Evolutionary conservation across 2,329 filamentous ascomycete genomes (phyloP), one percentile per base, ranked within the genome.

Genomic region (Talaromyces marneffei): DNA sequence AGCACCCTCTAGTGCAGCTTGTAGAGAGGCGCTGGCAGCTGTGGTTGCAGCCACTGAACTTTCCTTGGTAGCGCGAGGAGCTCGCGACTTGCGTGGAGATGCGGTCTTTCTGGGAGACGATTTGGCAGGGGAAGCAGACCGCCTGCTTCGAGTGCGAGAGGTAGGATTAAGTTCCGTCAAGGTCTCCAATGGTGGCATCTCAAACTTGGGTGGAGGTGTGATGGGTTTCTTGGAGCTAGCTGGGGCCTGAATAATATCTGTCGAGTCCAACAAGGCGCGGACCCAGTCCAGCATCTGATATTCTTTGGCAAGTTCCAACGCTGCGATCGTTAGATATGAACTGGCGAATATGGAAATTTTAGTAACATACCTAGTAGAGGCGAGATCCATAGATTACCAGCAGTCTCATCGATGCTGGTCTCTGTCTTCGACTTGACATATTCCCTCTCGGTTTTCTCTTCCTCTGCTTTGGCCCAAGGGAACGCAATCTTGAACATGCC

Each of bases 371-470:
- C 86, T 72, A 85, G 79, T 66, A 88, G 82, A 5, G 93, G 92
- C 52, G 91, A 86, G 56, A 97, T 92, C 94, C 94, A 99, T 57
- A 99, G 86, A 75, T 97, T 99, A 50, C 94, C 94, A 27, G 94
- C 94, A 31, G 94, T 92, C 80, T 97, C 94, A 72, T 97, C 92
- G 61, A 83, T 83, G 68, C 92, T 96, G 9, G 92, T 95, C 31
- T 88, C 88, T 35, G 85, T 77, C 29, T 94, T 86, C 6, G 84
- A 85, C 79, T 96, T 97, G 77, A 99, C 87, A 77, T 91, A 92
- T 58, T 83, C 82, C 65, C 85, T 83, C 72, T 88, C 85, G 2
- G 73, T 72, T 46, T 79, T 77, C 67, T 87, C 85, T 65, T 88
- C 85, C 2, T 82, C 78, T 33, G 78, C 71, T 61, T 84, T 83